phyloP scores from a whole-genome alignment of 306 rosid species.

The Glycine latifolia region DNA sequence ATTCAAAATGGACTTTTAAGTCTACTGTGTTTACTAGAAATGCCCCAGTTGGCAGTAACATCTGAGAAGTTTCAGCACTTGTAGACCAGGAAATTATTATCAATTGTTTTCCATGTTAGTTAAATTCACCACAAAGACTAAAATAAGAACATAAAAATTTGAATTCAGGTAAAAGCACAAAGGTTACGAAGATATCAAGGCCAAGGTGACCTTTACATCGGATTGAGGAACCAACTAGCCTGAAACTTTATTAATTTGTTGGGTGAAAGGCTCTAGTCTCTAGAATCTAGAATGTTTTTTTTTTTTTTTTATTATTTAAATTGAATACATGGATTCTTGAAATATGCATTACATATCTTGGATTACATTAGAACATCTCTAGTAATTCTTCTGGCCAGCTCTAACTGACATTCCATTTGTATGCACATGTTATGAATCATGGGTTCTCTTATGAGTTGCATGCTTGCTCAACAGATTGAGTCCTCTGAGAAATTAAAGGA shows the following conservation, averaged over 20 bases:
- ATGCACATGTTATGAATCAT: conserved; percentile 43
- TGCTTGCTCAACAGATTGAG: conserved; percentile 51
- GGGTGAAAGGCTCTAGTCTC: conserved; percentile 17
- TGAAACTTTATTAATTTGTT: neutral
- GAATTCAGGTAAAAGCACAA: conserved; percentile 9
- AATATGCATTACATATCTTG: conserved; percentile 43
- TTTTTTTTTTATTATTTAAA: conserved; percentile 30
- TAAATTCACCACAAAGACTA: neutral
- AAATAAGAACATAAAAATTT: conserved; percentile 6
- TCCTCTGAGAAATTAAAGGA: conserved; percentile 69
- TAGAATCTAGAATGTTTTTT: conserved; percentile 29
- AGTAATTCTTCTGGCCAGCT: conserved; percentile 46
- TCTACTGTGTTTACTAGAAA: neutral
- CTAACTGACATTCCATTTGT: conserved; percentile 42
- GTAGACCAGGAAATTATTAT: neutral
- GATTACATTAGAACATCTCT: conserved; percentile 41
- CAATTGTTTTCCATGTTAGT: conserved; percentile 15
- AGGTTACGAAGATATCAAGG: conserved; percentile 3
- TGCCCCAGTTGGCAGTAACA: neutral
- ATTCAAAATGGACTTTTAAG: neutral
- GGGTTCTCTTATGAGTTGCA: conserved; percentile 31
- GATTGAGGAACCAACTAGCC: conserved; percentile 6
- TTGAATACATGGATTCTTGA: conserved; percentile 39
- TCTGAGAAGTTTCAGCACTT: conserved; percentile 12
- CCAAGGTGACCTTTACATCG: neutral